Evolutionary conservation across 2,329 filamentous ascomycete species (phyloP).

Genomic region (Calonectria ilicicola): DNA sequence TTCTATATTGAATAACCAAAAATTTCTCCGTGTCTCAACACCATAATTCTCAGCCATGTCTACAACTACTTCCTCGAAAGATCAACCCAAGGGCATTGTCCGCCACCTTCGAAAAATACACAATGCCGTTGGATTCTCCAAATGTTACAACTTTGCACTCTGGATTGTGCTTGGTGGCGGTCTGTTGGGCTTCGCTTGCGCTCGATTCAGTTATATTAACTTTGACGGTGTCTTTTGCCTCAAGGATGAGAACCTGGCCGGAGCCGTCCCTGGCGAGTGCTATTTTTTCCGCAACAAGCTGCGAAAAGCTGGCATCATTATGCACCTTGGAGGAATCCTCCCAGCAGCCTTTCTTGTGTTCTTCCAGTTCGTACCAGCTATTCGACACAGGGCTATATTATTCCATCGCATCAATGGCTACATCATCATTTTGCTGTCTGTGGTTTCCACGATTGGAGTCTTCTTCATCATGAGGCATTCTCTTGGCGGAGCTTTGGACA

Average conservation of each 20-base stretch:
- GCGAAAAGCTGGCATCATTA: constrained; percentile 50
- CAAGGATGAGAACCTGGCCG: neutral
- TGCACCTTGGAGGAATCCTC: constrained; percentile 58
- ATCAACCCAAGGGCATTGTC: neutral
- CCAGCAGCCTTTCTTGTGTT: constrained; percentile 57
- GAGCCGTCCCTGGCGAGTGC: constrained; percentile 1
- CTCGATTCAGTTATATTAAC: neutral
- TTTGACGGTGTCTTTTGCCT: neutral
- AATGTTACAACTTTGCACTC: neutral
- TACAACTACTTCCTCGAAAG: neutral
- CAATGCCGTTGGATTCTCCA: neutral
- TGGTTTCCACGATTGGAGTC: constrained; percentile 59
- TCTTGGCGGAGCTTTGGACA: constrained; percentile 65
- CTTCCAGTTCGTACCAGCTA: constrained; percentile 60
- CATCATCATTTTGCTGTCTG: constrained; percentile 59
- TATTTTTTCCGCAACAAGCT: neutral
- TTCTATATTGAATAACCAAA: neutral
- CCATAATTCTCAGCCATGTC: neutral
- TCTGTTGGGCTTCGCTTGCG: neutral
- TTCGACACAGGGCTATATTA: constrained; percentile 60
- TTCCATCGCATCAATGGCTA: constrained; percentile 74
- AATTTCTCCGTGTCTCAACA: too few relatives aligned
- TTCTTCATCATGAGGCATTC: constrained; percentile 64
- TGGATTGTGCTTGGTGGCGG: neutral
- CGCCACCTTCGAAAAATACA: neutral